Base-by-base conservation (phyloP, 768 basidiomycete genomes). In the Tremella mesenterica region DNA sequence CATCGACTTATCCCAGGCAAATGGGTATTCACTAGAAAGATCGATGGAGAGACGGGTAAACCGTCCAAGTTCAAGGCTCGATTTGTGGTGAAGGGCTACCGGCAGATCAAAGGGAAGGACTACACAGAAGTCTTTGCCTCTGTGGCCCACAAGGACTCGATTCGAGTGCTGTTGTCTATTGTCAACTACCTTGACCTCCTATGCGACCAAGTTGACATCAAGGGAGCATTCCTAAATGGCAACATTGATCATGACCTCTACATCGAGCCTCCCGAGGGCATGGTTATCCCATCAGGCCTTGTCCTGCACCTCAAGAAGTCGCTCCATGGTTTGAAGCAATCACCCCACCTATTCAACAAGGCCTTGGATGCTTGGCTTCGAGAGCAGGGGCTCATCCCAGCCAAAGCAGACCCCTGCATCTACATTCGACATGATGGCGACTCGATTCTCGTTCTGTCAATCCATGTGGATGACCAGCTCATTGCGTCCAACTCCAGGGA, bases 41-140 rank as follows among this genome's bases (percentile, higher is more conserved):
- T n/a, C 14, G 31, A 26, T 50, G 31, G 16, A 41, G 31, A 20
- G 36, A 28, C 33, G 26, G 49, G 49, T 16, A 18, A 21, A 36
- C 31, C 8, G 36, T 50, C 4, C 23, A 50, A n/a, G 33, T 23
- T 12, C 33, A 36, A 36, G 33, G 33, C 33, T 36, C 33, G 33
- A 10, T 10, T 34, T 34, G 10, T 34, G 10, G 33, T 18, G 12
- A 34, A 34, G 33, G 10, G 33, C 33, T 34, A 34, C n/a, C n/a
- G n/a, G 18, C 77, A 78, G 47, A 57, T 75, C 0, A 74, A 64
- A 25, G 78, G 79, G 0, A 54, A 65, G 6, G 78, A 81, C 47
- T 81, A 75, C 53, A 69, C 62, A 0, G 69, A 75, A 30, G 77
- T 77, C 0, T 76, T 74, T 39, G 76, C 78, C 29, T 65, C 65